Percentiles rank a stretch among this genome's conserved stretches.
Evolutionary conservation across 305 asterid species (phyloP).

Genomic region (Salvia sclarea): DNA sequence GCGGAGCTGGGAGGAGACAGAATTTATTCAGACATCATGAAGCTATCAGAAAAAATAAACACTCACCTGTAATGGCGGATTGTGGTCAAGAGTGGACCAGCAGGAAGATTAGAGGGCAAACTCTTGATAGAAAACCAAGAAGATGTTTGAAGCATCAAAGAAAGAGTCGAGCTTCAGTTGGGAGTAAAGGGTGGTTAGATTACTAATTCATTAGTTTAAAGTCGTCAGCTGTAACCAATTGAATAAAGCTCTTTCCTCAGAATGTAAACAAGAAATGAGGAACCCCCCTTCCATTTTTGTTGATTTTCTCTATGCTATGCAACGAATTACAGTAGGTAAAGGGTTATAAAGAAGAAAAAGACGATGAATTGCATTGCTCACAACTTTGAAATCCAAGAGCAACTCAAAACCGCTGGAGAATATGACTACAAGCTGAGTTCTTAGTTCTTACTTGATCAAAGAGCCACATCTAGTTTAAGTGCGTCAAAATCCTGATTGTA

Average conservation of each 20-base stretch:
- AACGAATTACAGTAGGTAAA: neutral
- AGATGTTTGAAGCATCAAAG: conserved; percentile 17
- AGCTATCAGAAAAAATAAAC: conserved; percentile 61
- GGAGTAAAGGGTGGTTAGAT: conserved; percentile 13
- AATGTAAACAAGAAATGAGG: conserved; percentile 12
- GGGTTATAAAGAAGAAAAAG: neutral
- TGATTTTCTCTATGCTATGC: neutral
- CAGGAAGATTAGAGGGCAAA: neutral
- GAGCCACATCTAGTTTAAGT: neutral
- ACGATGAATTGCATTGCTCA: neutral
- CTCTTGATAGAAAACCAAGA: neutral
- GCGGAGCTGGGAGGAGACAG: conserved; percentile 68
- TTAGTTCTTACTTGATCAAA: neutral
- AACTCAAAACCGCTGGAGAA: neutral
- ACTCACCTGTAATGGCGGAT: conserved; percentile 42
- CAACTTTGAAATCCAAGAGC: neutral
- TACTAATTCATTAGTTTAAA: conserved; percentile 30
- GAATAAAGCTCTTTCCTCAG: conserved; percentile 26
- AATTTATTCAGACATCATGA: conserved; percentile 68
- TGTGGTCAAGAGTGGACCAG: conserved; percentile 21
- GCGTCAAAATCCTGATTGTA: neutral
- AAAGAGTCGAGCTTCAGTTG: neutral
- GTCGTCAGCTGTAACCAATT: conserved; percentile 32
- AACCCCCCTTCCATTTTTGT: conserved; percentile 11
- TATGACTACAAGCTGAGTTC: neutral